Base-by-base conservation (phyloP, 768 basidiomycete species). In the Kwoniella mangroviensis region DNA sequence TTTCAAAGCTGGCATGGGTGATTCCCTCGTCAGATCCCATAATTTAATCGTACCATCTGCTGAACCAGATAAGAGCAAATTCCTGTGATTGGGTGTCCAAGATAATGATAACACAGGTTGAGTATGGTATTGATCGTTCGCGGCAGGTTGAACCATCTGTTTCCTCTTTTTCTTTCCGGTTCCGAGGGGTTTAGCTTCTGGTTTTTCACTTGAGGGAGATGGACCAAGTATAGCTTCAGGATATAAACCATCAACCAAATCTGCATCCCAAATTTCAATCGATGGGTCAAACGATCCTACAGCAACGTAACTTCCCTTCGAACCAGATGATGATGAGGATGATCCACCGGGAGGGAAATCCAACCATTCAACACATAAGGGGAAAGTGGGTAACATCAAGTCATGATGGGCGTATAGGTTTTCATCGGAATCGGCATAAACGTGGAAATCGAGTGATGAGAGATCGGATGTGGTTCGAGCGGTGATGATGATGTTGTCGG, bases 321-420 rank as follows among this genome's bases (percentile, higher is more conserved):
- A 71, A 62, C 54, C 26, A 19, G 21, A 72, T 73, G n/a, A 34
- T 7, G 57, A 58, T 5, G 67, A 71, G 24, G 74, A 73, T n/a
- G 69, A 65, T 4, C 68, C 40, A 4, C 75, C 73, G 5, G 79
- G 72, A n/a, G 90, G 88, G 83, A 94, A 98, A 82, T 98, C 93
- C 69, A 98, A 90, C 97, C 97, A 99, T 86, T 99, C 97, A 68
- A 99, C 91, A 77, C 96, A 98, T 68, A 99, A 90, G 10, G 97
- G 97, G 84, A 98, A 94, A 73, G 93, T 93, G 73, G 96, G 94
- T 40, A 99, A 88, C 90, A 99, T 93, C 82, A 98, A 87, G 83
- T 99, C 97, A 84, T 99, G 97, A 82, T 98, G 97, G 49, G 91
- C 92, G 81, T 94, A 98, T 53, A 98, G 88, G 81, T 93, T 93